A percentile compares a stretch with the other conserved stretches of the same genome.
Evolutionary conservation across 2,329 filamentous ascomycete genomes (phyloP).

Genomic region (Colletotrichum orbiculare): DNA sequence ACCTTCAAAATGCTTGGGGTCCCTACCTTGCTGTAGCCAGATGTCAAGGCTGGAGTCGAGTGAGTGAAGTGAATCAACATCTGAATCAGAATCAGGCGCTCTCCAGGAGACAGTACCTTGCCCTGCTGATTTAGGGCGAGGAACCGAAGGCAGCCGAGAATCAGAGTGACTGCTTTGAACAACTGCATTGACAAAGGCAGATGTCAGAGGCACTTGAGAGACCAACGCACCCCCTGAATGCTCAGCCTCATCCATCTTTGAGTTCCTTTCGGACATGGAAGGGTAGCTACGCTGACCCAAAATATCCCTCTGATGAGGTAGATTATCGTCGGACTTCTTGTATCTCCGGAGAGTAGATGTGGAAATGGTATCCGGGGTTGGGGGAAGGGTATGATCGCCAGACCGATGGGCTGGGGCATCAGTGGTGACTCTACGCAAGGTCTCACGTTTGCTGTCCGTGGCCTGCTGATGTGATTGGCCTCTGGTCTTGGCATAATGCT

Average conservation of each 20-base stretch:
- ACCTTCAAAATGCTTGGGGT: slow-evolving; percentile 50
- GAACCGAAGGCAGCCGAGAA: slow-evolving; percentile 45
- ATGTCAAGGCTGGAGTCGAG: slow-evolving; percentile 64
- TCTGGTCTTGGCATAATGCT: slow-evolving; percentile 38
- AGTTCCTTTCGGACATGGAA: slow-evolving; percentile 43
- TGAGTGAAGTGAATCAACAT: slow-evolving; percentile 55
- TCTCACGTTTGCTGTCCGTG: slow-evolving; percentile 61
- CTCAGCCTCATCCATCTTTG: slow-evolving; percentile 34
- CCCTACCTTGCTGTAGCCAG: slow-evolving; percentile 62
- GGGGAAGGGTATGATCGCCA: slow-evolving; percentile 60
- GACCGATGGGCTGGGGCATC: slow-evolving; percentile 55
- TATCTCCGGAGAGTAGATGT: slow-evolving; percentile 64
- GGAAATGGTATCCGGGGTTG: slow-evolving; percentile 70
- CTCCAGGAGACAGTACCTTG: slow-evolving; percentile 56
- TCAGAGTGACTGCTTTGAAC: slow-evolving; percentile 42
- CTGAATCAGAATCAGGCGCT: slow-evolving; percentile 57
- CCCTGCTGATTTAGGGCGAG: slow-evolving; percentile 59
- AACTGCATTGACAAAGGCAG: slow-evolving; percentile 45
- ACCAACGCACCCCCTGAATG: slow-evolving; percentile 36
- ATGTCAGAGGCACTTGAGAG: slow-evolving; percentile 45
- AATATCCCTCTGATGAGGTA: slow-evolving; percentile 47
- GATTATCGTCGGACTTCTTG: slow-evolving; percentile 62
- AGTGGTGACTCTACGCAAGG: slow-evolving; percentile 60
- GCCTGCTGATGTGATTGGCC: slow-evolving; percentile 42
- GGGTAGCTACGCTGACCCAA: slow-evolving; percentile 47